Evolutionary conservation across 352 stramenopile species (phyloP), one percentile per base, ranked within the genome.

Genomic region (Plasmopara halstedii): DNA sequence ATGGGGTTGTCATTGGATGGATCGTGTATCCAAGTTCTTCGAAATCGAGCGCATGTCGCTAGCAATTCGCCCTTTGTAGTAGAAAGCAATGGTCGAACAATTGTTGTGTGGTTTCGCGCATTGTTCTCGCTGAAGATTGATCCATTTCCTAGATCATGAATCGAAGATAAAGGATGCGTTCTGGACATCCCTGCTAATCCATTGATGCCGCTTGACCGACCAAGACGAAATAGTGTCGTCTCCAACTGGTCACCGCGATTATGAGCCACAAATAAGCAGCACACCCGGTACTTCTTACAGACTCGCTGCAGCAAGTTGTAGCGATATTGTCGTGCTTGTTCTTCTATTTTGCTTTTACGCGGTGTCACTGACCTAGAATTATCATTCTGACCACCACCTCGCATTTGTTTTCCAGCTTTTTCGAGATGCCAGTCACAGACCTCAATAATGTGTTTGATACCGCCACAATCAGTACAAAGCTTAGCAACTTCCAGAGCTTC

Each of bases 171-270:
- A 17, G 53, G 45, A 25, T 70, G 45, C 21, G 55, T 52, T 18
- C 41, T 58, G 2, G 66, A 48, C 14, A 94, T 91, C 0, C 82
- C 80, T 10, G 74, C 71, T 17, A 94, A 56, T 1, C 82, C 82
- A 41, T 85, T 88, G 54, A 88, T 70, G 5, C 79, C 79, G 29
- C 79, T 91, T 6, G 70, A 73, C 21, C 82, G 60, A 3, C 77
- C 82, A 13, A 94, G 54, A 6, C 82, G 77, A 35, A 91, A 89
- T 9, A 94, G 62, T 36, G 81, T 67, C 17, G 82, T 94, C 53
- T 94, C 82, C 7, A 88, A 42, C 29, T 91, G 82, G 41, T 94
- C 82, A 8, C 79, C 82, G 4, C 67, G 53, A 36, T 88, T 88
- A 46, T 94, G 82, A 11, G 71, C 82, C 13, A 90, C 78, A 29